Conservation (phyloP, 495 filamentous ascomycete genomes). For the Neurospora terricola region DNA sequence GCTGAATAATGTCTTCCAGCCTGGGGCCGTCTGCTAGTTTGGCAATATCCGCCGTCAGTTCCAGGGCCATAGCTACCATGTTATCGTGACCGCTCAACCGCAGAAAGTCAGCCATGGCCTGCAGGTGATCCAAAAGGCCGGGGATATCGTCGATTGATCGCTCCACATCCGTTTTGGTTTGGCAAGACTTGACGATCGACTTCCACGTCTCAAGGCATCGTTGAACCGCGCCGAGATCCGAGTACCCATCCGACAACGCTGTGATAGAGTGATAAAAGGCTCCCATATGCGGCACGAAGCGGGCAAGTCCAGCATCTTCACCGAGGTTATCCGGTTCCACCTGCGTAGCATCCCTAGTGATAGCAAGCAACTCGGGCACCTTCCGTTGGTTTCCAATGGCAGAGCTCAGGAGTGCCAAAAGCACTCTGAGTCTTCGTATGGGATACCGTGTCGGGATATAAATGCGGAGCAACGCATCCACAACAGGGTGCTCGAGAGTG, state of each 20-base stretch:
- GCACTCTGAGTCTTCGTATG: constrained; percentile 31
- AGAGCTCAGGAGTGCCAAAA: constrained; percentile 27
- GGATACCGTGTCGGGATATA: constrained; percentile 34
- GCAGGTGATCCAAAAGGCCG: constrained; percentile 51
- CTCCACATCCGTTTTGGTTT: constrained; percentile 41
- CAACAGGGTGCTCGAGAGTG: constrained; percentile 26
- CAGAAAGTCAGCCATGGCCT: constrained; percentile 64
- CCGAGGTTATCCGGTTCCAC: constrained; percentile 25
- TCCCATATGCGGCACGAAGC: constrained; percentile 47
- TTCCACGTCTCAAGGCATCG: constrained; percentile 42
- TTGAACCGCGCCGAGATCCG: constrained; percentile 39
- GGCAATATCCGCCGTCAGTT: constrained; percentile 40
- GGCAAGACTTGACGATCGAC: constrained; percentile 36
- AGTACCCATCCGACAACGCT: constrained; percentile 42
- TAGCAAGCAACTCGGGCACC: constrained; percentile 20
- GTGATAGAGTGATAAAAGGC: constrained; percentile 44
- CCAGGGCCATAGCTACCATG: constrained; percentile 35
- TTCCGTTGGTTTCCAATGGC: constrained; percentile 24
- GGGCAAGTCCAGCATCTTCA: constrained; percentile 44
- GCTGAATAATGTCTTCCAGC: constrained; percentile 46
- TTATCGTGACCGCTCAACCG: constrained; percentile 56
- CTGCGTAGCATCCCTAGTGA: constrained; percentile 29
- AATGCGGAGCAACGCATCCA: constrained; percentile 30
- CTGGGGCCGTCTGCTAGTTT: constrained; percentile 43
- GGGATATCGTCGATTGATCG: constrained; percentile 51